Percentiles rank a stretch among this genome's conserved stretches.
These are phyloP conservation scores for Marasmius tenuissimus DNA, from an alignment of 1,284 basidiomycete genomes.

Conservation along the genomic window DNA sequence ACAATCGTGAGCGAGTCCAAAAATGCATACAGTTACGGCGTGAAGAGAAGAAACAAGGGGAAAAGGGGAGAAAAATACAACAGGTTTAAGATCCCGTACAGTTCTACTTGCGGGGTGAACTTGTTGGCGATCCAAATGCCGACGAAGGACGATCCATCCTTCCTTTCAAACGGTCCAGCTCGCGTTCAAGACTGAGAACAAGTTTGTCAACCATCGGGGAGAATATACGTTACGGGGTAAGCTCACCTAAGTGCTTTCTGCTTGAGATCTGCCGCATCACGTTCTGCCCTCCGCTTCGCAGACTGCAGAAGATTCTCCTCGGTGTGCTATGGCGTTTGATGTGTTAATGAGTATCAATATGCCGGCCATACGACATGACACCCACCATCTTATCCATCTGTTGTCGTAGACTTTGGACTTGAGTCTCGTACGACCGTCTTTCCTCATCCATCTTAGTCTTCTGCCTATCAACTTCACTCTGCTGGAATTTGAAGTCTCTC, in stretches of 20 bases:
- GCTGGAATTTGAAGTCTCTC: constrained; percentile 53
- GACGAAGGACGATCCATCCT: constrained; percentile 53
- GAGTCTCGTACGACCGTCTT: constrained; percentile 54
- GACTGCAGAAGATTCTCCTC: constrained; percentile 66
- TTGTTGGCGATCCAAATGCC: constrained; percentile 23
- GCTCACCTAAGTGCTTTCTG: constrained; percentile 68
- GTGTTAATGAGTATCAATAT: constrained; percentile 8
- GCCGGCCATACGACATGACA: constrained; percentile 10
- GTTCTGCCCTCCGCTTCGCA: constrained; percentile 72
- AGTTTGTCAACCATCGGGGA: constrained; percentile 12
- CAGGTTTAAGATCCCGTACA: neutral
- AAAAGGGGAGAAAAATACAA: neutral
- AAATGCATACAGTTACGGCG: neutral
- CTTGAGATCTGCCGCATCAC: constrained; percentile 72
- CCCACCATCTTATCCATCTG: constrained; percentile 59
- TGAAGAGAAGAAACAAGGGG: neutral
- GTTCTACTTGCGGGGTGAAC: constrained; percentile 31
- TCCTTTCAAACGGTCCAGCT: constrained; percentile 68
- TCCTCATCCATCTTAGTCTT: constrained; percentile 65
- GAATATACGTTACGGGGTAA: neutral
- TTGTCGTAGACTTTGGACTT: constrained; percentile 55
- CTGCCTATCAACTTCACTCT: constrained; percentile 62
- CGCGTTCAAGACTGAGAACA: constrained; percentile 57
- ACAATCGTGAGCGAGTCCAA: neutral
- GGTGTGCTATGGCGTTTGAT: constrained; percentile 54